Base-by-base conservation (phyloP, 106 monocot genomes). In the Allium cepa region DNA sequence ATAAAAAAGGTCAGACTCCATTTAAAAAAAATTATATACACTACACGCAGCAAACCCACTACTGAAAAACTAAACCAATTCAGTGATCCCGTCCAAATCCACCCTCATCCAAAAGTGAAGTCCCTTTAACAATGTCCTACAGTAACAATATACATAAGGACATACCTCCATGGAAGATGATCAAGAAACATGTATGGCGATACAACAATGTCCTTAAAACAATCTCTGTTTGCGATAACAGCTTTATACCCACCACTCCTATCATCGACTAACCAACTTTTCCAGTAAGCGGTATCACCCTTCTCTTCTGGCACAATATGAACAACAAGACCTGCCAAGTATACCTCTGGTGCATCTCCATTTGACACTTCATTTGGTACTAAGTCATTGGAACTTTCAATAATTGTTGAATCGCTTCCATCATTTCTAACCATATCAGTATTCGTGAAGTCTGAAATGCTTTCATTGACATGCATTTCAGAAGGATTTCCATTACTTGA, bases 131-230 rank as follows among this genome's bases (percentile, higher is more conserved):
- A 28, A 62, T 36, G 48, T 8, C 4, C 11, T 50, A 22, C 17
- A 57, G 15, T 17, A 36, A 66, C 0, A 55, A 10, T 18, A 17
- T 46, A 15, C 17, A 10, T 11, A 50, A 8, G 71, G 18, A 13
- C 16, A 73, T 91, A 95, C 95, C 97, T 93, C 99, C 99, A 99
- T 8, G 99, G 99, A 27, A 99, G 77, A 78, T 99, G 99, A 81
- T 99, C 99, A 59, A 89, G 90, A 56, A 99, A 99, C 99, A 99
- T 93, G 73, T 75, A 87, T n/a, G 93, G 92, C 9, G 89, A 77
- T 8, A 99, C 81, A 53, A 81, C 26, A 26, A 99, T 82, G 70
- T 99, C 90, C 60, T 70, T 84, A 73, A 99, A 99, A 49, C 64
- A 72, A 46, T 99, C 87, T 46, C 93, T 85, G 4, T 77, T 75